A percentile compares a stretch with the other conserved stretches of the same genome.
Evolutionary conservation across 129 eudicot species (phyloP).

Genomic region (Arctium lappa): DNA sequence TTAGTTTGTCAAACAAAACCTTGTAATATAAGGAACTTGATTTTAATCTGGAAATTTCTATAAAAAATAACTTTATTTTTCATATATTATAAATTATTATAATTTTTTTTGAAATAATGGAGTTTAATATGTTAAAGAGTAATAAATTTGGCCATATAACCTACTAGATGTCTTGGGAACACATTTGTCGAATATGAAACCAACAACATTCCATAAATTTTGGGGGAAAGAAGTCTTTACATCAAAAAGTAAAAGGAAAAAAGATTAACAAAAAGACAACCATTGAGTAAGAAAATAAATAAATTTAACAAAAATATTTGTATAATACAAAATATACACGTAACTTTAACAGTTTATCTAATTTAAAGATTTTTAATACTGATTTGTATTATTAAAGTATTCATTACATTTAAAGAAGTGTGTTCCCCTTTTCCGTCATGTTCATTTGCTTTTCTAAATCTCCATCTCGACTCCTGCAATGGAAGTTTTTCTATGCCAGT

Average conservation of each 20-base stretch:
- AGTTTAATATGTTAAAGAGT: neutral
- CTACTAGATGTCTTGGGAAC: slow-evolving; percentile 6
- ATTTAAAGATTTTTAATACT: too few relatives aligned
- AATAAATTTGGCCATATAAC: neutral
- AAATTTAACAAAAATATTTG: too few relatives aligned
- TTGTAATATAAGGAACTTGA: neutral
- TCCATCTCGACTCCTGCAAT: neutral
- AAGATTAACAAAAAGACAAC: neutral
- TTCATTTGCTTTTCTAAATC: neutral
- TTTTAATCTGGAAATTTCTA: neutral
- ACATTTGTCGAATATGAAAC: slow-evolving; percentile 13
- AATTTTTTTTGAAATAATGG: neutral
- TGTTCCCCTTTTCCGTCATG: neutral
- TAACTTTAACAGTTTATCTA: too few relatives aligned
- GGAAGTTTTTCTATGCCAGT: too few relatives aligned
- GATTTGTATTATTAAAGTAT: too few relatives aligned
- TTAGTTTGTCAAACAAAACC: too few relatives aligned
- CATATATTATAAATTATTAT: neutral
- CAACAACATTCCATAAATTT: slow-evolving; percentile 18
- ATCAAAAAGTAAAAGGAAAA: neutral
- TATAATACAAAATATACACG: too few relatives aligned
- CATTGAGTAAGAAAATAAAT: neutral
- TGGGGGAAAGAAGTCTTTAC: slow-evolving; percentile 2
- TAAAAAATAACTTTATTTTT: neutral
- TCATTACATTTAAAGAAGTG: too few relatives aligned